Evolutionary conservation across 331 rosid genomes (phyloP), one percentile per base, ranked within the genome.

Genomic region (Rosa hybrid): DNA sequence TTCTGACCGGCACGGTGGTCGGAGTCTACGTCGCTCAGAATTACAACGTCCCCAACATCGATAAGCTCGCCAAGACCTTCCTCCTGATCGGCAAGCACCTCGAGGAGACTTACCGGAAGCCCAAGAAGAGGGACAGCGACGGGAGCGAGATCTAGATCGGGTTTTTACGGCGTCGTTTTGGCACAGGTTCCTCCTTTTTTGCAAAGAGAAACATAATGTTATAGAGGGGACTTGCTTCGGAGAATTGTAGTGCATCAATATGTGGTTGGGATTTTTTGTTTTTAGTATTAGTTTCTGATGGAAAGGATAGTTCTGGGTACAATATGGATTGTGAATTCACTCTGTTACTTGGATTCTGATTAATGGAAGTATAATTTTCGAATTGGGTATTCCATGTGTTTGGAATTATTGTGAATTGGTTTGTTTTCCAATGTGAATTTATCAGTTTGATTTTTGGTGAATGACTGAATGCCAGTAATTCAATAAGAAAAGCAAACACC

Each of bases 21-120:
- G 92, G 88, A 18, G 74, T 85, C 30, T 89, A 86, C 77, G 39
- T 79, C 4, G 88, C 88, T 23, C 92, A 89, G 76, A 89, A 86
- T 81, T 89, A 89, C 82, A 50, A 84, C 48, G 71, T 89, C 12
- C 92, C 88, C 60, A 86, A 76, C 72, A 44, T 86, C 78, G 82
- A 39, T 62, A 83, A 78, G 75, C 71, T 86, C 38, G 76, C 86
- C 14, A 30, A 81, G 30, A 73, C 81, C 0, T 56, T 79, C 42
- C 74, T 86, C 49, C 0, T 45, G 10, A 84, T 68, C 51, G 83
- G 87, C 18, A 83, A 64, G 69, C 86, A 70, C 12, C 17, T 86
- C 27, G 90, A 89, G 34, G 69, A 84, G 59, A 76, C 76, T 23
- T 84, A 86, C 48, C 89, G 92, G 53, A 89, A 86, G 84, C 88